A percentile compares a stretch with the other conserved stretches of the same genome.
phyloP scores from a whole-genome alignment of 1,284 basidiomycete genomes.

The Lentinus polychrous region DNA sequence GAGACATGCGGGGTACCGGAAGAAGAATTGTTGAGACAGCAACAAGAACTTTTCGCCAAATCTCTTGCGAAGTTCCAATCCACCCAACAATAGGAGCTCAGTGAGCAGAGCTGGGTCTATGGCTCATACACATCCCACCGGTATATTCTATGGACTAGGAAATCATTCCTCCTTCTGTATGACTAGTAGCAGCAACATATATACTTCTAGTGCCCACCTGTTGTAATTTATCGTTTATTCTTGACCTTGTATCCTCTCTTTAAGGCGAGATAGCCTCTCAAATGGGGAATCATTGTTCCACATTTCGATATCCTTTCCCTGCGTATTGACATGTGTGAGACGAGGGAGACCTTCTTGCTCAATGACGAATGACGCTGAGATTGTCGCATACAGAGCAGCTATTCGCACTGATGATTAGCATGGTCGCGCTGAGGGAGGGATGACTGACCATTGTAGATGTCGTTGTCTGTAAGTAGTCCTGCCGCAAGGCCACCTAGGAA shows the following conservation, averaged over 20 bases:
- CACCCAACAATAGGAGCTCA: slow-evolving; percentile 30
- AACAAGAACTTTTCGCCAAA: slow-evolving; percentile 88
- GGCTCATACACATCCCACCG: neutral
- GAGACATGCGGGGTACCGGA: slow-evolving; percentile 88
- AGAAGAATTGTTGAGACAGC: slow-evolving; percentile 83
- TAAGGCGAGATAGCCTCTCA: slow-evolving; percentile 36
- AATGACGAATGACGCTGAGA: slow-evolving; percentile 79
- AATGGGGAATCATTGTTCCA: slow-evolving; percentile 71
- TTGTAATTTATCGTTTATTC: slow-evolving; percentile 12
- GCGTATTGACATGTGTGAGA: slow-evolving; percentile 21
- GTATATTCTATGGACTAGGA: neutral
- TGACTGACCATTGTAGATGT: slow-evolving; percentile 57
- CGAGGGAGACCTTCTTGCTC: slow-evolving; percentile 75
- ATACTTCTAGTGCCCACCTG: slow-evolving; percentile 5
- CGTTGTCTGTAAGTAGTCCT: slow-evolving; percentile 54
- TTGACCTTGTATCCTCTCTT: slow-evolving; percentile 7
- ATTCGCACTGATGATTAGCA: neutral
- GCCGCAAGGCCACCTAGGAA: slow-evolving; percentile 83
- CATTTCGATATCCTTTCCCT: slow-evolving; percentile 24
- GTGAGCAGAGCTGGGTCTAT: neutral
- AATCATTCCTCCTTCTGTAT: slow-evolving; percentile 7
- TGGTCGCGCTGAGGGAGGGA: neutral
- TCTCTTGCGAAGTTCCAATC: slow-evolving; percentile 72
- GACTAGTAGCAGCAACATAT: slow-evolving; percentile 3
- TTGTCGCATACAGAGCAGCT: slow-evolving; percentile 68